Conservation (phyloP, 1,139 yeast genomes). For the Taiozyma onychis region DNA sequence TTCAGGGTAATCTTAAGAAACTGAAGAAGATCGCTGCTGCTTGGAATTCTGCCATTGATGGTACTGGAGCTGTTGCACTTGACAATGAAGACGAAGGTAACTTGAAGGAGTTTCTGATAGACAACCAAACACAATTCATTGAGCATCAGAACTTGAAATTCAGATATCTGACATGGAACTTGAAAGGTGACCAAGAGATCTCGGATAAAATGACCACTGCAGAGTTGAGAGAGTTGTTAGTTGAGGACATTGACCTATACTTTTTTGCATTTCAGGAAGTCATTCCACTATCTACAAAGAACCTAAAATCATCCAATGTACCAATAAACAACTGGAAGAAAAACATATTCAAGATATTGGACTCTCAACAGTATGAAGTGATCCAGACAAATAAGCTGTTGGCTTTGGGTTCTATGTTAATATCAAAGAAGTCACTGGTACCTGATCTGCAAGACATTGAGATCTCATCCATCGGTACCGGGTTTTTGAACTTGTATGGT, state of each 20-base stretch:
- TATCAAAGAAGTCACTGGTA: slow-evolving; percentile 28
- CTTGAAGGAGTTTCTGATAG: slow-evolving; percentile 4
- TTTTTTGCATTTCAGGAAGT: slow-evolving; percentile 47
- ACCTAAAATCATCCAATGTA: slow-evolving; percentile 36
- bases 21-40: not conserved
- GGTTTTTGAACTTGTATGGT: slow-evolving; percentile 51
- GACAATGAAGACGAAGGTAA: not conserved
- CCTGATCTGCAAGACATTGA: slow-evolving; percentile 33
- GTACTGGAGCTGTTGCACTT: not conserved
- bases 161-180: slow-evolving; percentile 40
- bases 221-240: slow-evolving; percentile 21
- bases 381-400: slow-evolving; percentile 39
- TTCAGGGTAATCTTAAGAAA: not conserved
- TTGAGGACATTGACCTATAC: slow-evolving; percentile 31
- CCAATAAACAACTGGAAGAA: slow-evolving; percentile 35
- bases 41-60: not conserved
- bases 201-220: slow-evolving; percentile 14
- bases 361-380: slow-evolving; percentile 23
- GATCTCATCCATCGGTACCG: slow-evolving; percentile 46
- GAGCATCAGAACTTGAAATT: slow-evolving; percentile 6
- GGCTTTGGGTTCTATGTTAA: slow-evolving; percentile 41
- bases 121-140: slow-evolving; percentile 1
- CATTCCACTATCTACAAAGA: slow-evolving; percentile 41
- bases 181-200: slow-evolving; percentile 31
- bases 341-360: slow-evolving; percentile 24